Evolutionary conservation across 1,284 basidiomycete genomes (phyloP), one percentile per base, ranked within the genome.

Genomic region (Stereum hirsutum): DNA sequence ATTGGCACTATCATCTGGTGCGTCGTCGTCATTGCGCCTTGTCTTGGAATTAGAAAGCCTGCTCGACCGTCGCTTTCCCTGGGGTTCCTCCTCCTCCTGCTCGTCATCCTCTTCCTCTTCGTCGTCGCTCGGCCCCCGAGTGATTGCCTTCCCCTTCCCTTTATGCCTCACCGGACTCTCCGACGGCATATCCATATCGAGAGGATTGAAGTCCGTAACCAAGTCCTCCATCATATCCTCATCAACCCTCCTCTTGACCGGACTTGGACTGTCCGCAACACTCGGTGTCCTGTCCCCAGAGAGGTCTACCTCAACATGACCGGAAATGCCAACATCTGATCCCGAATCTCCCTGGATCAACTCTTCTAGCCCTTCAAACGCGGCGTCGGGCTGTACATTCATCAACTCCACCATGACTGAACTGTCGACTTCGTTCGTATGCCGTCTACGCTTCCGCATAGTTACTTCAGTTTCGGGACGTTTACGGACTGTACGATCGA

Each of bases 71-170:
- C 49, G 28, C 21, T 52, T 54, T 12, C 58, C 59, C 5, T 59
- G 49, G 7, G 57, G 46, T 39, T 53, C 51, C 46, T 59, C 57
- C 12, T 57, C 50, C 25, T 47, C 48, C 41, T 46, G 43, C 33
- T 57, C 55, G n/a, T 52, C 53, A 8, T 46, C 47, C n/a, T 46
- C 47, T 35, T 15, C 25, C 33, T 40, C 36, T 6, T 52, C n/a
- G n/a, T n/a, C n/a, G n/a, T n/a, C n/a, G n/a, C n/a, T n/a, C n/a
- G n/a, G n/a, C n/a, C n/a, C n/a, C n/a, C n/a, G n/a, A n/a, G n/a
- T n/a, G n/a, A n/a, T 54, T 39, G 47, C 48, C 39, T 54, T 52
- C 24, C 36, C 50, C 30, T 43, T 42, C 19, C 41, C 50, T 26
- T 42, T 49, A 7, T 46, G 43, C 33, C 40, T 47, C 27, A 30